Base-by-base conservation (phyloP, 192 early-diverging fungal species). In the Coemansia sp. region DNA sequence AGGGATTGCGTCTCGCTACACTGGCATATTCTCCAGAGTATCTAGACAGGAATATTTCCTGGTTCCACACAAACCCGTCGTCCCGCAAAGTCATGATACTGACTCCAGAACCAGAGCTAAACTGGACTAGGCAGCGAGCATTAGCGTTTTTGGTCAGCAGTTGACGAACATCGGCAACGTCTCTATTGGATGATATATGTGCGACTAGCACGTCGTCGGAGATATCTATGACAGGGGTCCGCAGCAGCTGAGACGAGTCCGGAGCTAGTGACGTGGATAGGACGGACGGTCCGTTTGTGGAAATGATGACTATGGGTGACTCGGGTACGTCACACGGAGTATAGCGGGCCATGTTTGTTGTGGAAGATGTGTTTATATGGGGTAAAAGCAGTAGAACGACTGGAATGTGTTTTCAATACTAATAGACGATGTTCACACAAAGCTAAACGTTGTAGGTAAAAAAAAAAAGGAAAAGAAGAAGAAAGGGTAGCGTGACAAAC, bases 61-160 rank as follows among this genome's bases (percentile, higher is more conserved):
- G 72, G 65, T 79, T 79, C 77, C 77, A 79, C 54, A 79, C 73
- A 75, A 79, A 79, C 12, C 78, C 78, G 65, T 79, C 78, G 27
- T 79, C 68, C 34, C 73, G 70, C 69, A 79, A 60, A 0, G 78
- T 79, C 73, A 74, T 79, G 27, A 79, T 71, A 66, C 65, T 75
- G 8, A 73, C 60, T 1, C 44, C 18, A 13, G 44, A 42, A 29
- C 54, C 66, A 61, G 61, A 65, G 38, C 59, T 34, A 52, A 71
- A 75, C 65, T 79, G 72, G 27, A 79, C 77, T 61, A 75, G 59
- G 31, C 77, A 79, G 27, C 66, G 77, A 3, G 77, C 77, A 11
- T 75, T 61, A 22, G 65, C 51, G 42, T 70, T 71, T 22, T 59
- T 31, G 18, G 63, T 60, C 52, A 79, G 77, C 22, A 68, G 68